Percentiles rank a stretch among this genome's conserved stretches.
Conservation (phyloP, 2,329 filamentous ascomycete species). For the Clonostachys sp. region DNA sequence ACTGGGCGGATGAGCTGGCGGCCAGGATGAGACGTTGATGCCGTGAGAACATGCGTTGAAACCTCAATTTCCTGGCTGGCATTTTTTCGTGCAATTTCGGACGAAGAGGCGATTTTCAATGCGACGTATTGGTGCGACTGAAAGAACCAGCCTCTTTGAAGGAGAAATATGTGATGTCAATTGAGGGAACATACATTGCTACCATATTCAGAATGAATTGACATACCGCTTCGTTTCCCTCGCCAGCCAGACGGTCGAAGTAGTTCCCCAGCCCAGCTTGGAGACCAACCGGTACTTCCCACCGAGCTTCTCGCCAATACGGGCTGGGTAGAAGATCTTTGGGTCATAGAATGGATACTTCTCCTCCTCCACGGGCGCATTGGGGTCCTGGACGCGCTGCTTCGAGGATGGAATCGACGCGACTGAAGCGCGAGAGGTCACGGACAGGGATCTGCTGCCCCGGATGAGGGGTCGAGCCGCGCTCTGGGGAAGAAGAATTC, state of each 20-base stretch:
- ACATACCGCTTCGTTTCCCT: conserved; percentile 9
- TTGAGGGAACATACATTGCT: too few relatives aligned
- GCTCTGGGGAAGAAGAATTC: too few relatives aligned
- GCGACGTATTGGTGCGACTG: conserved; percentile 9
- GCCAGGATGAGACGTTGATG: conserved; percentile 10
- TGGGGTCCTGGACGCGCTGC: too few relatives aligned
- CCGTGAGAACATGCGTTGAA: conserved; percentile 12
- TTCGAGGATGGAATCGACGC: too few relatives aligned
- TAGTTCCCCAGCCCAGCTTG: conserved; percentile 30
- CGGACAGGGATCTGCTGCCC: too few relatives aligned
- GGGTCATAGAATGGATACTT: conserved; percentile 10
- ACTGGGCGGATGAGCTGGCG: conserved; percentile 11
- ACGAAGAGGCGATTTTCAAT: conserved; percentile 18
- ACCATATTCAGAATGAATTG: too few relatives aligned
- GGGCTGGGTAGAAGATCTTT: conserved; percentile 21
- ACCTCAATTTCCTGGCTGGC: conserved; percentile 14
- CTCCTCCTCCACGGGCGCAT: neutral
- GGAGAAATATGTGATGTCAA: too few relatives aligned
- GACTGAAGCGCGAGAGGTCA: too few relatives aligned
- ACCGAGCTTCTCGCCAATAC: conserved; percentile 22
- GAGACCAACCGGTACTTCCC: conserved; percentile 26
- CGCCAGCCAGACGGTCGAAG: conserved; percentile 28
- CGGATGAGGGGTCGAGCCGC: too few relatives aligned
- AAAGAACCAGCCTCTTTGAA: too few relatives aligned
- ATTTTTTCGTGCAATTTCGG: conserved; percentile 10